phyloP scores from a whole-genome alignment of 2,329 filamentous ascomycete genomes.

The Dothistroma pini region DNA sequence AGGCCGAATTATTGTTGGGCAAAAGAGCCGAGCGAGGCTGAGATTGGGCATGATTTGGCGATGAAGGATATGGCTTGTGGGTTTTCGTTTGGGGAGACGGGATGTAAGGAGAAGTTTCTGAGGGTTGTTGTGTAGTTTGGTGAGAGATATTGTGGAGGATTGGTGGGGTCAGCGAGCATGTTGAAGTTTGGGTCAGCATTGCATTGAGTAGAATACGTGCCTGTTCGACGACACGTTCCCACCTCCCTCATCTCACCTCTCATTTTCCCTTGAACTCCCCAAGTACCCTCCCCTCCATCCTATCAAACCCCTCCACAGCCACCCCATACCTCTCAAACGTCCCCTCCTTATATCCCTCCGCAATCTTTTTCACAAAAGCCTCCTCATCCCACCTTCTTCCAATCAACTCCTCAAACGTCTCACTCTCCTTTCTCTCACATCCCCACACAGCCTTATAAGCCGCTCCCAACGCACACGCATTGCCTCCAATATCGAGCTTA shows the following conservation, averaged over 20 bases:
- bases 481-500: constrained; percentile 88
- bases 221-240: no score
- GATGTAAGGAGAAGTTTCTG: background rate
- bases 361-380: constrained; percentile 76
- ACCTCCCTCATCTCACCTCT: no score
- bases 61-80: background rate
- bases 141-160: no score
- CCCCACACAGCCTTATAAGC: constrained; percentile 98
- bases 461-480: constrained; percentile 88
- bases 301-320: constrained; percentile 71
- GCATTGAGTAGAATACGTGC: no score
- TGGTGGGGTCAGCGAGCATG: no score
- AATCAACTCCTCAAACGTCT: constrained; percentile 83
- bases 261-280: constrained; percentile 2
- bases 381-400: constrained; percentile 81
- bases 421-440: constrained; percentile 57
- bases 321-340: constrained; percentile 74
- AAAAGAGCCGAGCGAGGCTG: background rate
- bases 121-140: no score
- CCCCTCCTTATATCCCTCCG: constrained; percentile 71
- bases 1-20: background rate
- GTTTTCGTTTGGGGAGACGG: background rate
- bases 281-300: constrained; percentile 68
- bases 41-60: background rate
- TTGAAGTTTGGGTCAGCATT: no score